Base-by-base conservation (phyloP, 805 yeast species). In the Kazachstania taianensis region DNA sequence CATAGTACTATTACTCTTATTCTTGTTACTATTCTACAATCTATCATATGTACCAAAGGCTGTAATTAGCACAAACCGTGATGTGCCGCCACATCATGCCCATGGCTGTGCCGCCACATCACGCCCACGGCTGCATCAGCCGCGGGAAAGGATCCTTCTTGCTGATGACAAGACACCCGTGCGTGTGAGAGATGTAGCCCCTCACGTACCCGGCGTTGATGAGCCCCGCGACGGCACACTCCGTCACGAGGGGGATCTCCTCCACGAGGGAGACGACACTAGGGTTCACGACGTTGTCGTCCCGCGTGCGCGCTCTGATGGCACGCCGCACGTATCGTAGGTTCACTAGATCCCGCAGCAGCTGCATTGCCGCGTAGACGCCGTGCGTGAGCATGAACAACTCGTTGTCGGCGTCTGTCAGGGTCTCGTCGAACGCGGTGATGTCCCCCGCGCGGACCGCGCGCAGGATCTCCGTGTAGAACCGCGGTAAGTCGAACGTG, bases 181-280 rank as follows among this genome's bases (percentile, higher is more conserved):
- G 76, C 3, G 77, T 70, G 51, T 84, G 92, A 5, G 94, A 81
- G 12, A 86, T 56, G 55, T 86, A 86, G 0, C 95, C 96, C 56
- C 81, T 84, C 32, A 85, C 62, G 38, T 55, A 61, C 7, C 79
- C 79, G 34, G 61, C 59, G 35, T 67, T 65, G 14, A 86, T 82
- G 48, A 81, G 59, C 36, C 69, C 72, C 0, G 94, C 86, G 16
- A 84, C 44, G 8, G 70, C 57, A 40, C 89, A 76, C 56, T 86
- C 95, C 15, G 8, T 29, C n/a, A 32, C 23, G 10, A 15, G 23
- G 29, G 35, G 14, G 29, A 32, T 5, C 17, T 16, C 22, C 16
- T 13, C 13, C 16, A 32, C 7, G n/a, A n/a, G n/a, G n/a, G n/a
- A n/a, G n/a, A n/a, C n/a, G n/a, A n/a, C n/a, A n/a, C n/a, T n/a